Base-by-base conservation (phyloP, 2,329 filamentous ascomycete species). In the Cordyceps fumosorosea region DNA sequence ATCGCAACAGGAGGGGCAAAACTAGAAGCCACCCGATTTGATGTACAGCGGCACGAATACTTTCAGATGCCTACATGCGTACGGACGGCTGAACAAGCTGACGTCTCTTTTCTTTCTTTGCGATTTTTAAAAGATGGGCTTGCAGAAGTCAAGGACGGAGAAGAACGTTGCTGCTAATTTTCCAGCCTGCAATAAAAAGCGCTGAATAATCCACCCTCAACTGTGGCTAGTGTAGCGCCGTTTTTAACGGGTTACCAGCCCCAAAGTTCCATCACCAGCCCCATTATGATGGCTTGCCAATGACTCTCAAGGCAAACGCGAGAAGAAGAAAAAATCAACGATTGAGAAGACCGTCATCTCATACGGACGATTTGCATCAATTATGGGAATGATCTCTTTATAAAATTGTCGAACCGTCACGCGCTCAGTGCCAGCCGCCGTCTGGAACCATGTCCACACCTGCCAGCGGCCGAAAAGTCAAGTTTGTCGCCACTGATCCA, bases 401-500 rank as follows among this genome's bases (percentile, higher is more conserved):
- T 22, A 44, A 18, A 29, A 60, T n/a, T 3, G 1, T 20, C 24
- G 6, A 53, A 44, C 12, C 48, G 26, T 5, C 48, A 6, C 48
- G 14, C 34, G 24, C 20, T 34, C 24, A 34, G 18, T 26, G n/a
- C 14, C 37, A 45, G 48, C 48, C 26, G 24, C 48, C 47, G 40
- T 60, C 51, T 26, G 34, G 11, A 44, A 40, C 22, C 58, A 60
- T 60, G 58, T 60, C 58, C 20, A 60, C 58, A 16, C 50, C 58
- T 14, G 61, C 48, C 48, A 62, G 55, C 18, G 53, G 52, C 32
- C 67, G 64, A 62, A 65, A 72, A 61, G 81, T 85, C 71, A 84
- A 80, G 67, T 86, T 86, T 69, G 80, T 86, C 62, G 81, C 78
- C 59, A 81, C 82, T 14, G 81, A 85, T 70, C 75, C 76, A 6